These are phyloP conservation scores for Rhizopogon vesiculosus DNA, from an alignment of 768 basidiomycete genomes.

Conservation along the genomic window DNA sequence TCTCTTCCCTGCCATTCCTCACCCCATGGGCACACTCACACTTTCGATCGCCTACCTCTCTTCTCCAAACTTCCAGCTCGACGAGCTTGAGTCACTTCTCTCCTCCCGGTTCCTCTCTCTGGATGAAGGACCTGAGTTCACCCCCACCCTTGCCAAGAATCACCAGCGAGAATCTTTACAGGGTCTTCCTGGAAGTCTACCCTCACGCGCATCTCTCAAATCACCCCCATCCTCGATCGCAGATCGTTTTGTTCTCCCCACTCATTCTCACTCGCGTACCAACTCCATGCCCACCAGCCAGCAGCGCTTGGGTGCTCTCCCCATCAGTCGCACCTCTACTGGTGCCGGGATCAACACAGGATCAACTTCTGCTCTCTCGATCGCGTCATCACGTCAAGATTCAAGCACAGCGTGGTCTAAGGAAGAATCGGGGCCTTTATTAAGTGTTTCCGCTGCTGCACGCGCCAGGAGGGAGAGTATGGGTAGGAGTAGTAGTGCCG, in stretches of 20 bases:
- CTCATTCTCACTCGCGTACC: slow-evolving; percentile 26
- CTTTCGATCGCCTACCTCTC: slow-evolving; percentile 63
- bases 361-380: slow-evolving; percentile 35
- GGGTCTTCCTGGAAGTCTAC: slow-evolving; percentile 36
- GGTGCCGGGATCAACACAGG: slow-evolving; percentile 24
- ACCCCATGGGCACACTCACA: slow-evolving; percentile 61
- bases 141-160: slow-evolving; percentile 67
- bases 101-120: slow-evolving; percentile 69
- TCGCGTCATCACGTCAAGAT: slow-evolving; percentile 36
- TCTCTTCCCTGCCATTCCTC: slow-evolving; percentile 61
- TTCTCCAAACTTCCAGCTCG: slow-evolving; percentile 65
- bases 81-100: slow-evolving; percentile 72
- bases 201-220: slow-evolving; percentile 36
- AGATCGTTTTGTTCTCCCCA: slow-evolving; percentile 41
- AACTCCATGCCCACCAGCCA: slow-evolving; percentile 34
- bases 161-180: slow-evolving; percentile 53
- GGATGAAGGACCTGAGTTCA: slow-evolving; percentile 62
- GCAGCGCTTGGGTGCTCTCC: slow-evolving; percentile 28
- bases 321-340: slow-evolving; percentile 30
- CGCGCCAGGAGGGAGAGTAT: slow-evolving; percentile 48
- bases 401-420: slow-evolving; percentile 31
- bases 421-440: slow-evolving; percentile 29
- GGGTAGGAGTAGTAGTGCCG: slow-evolving; percentile 28
- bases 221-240: slow-evolving; percentile 40
- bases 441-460: slow-evolving; percentile 29